phyloP scores from a whole-genome alignment of 768 basidiomycete species.

The Lentinula aciculospora region DNA sequence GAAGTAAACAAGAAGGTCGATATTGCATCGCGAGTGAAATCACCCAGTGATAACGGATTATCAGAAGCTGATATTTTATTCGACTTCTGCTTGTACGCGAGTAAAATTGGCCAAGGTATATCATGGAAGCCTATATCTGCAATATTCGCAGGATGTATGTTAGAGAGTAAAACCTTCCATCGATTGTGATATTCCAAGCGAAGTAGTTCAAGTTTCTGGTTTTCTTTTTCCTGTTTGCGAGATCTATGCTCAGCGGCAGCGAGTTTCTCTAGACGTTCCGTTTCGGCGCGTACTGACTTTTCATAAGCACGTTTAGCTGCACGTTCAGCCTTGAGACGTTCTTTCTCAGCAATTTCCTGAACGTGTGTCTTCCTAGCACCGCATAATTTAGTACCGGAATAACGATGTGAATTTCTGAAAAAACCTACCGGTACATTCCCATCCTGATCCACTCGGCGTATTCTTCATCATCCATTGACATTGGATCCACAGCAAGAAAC shows the following conservation, averaged over 20 bases:
- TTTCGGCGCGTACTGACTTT: constrained; percentile 50
- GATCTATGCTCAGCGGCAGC: constrained; percentile 48
- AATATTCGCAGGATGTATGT: constrained; percentile 16
- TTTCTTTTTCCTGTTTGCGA: constrained; percentile 43
- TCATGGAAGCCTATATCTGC: constrained; percentile 40
- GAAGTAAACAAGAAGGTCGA: constrained; percentile 49
- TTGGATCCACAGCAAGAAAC: constrained; percentile 32
- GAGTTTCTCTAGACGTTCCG: constrained; percentile 39
- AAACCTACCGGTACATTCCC: constrained; percentile 76
- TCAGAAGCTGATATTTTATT: constrained; percentile 9
- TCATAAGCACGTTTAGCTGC: constrained; percentile 49
- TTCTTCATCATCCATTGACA: constrained; percentile 75
- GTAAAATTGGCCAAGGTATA: constrained; percentile 70
- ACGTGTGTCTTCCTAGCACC: constrained; percentile 53
- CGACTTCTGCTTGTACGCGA: constrained; percentile 23
- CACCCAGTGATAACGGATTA: constrained; percentile 25
- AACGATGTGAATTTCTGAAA: neutral
- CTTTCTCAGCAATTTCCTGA: constrained; percentile 58
- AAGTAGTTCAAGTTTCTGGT: constrained; percentile 35
- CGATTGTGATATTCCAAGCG: constrained; percentile 48
- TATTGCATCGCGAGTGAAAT: constrained; percentile 52
- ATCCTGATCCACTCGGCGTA: constrained; percentile 83
- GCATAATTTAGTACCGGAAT: constrained; percentile 8
- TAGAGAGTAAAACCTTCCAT: constrained; percentile 48
- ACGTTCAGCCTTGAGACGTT: constrained; percentile 45